Evolutionary conservation across 2,329 filamentous ascomycete genomes (phyloP), one percentile per base, ranked within the genome.

Genomic region (Pyricularia sp.): DNA sequence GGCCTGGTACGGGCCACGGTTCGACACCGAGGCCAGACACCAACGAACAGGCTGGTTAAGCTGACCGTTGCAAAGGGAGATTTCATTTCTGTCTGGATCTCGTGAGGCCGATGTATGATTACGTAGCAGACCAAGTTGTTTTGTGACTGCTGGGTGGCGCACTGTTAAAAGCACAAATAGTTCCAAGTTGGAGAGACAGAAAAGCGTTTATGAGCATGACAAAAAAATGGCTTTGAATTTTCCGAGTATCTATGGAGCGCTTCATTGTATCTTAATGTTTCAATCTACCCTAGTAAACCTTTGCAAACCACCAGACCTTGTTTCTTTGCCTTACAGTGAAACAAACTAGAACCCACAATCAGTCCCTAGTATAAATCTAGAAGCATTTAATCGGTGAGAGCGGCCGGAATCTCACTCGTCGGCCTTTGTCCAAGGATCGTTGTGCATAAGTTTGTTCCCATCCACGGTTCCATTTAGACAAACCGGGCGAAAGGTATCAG

Each of bases 1-100:
- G 68, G 24, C 68, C 68, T 4, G 68, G 67, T 68, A 70, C 66
- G 62, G 59, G 62, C 4, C 60, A 63, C 30, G 19, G 30, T n/a
- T 61, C 59, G 24, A 53, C 62, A 24, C 24, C 62, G 62, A 44
- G 24, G 24, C 62, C 60, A 19, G 60, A 26, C 31, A 44, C 19
- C 33, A 35, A 35, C n/a, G 33, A 7, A 44, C 61, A 62, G 13
- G 33, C 35, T 62, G 61, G 61, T 10, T 62, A 19, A 62, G 31
- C 13, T 8, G 60, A 24, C 3, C 12, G 2, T 19, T 31, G 30
- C 30, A n/a, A 33, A n/a, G 13, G 19, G 24, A 9, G 1, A 22
- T 1, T 10, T 61, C 22, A 19, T 33, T 61, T 16, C 2, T 61
- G 9, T 33, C 12, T n/a, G n/a, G 22, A 28, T 16, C 24, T 62